Evolutionary conservation across 1,139 yeast species (phyloP).

Genomic region (Debaryomycetaceae sp.): DNA sequence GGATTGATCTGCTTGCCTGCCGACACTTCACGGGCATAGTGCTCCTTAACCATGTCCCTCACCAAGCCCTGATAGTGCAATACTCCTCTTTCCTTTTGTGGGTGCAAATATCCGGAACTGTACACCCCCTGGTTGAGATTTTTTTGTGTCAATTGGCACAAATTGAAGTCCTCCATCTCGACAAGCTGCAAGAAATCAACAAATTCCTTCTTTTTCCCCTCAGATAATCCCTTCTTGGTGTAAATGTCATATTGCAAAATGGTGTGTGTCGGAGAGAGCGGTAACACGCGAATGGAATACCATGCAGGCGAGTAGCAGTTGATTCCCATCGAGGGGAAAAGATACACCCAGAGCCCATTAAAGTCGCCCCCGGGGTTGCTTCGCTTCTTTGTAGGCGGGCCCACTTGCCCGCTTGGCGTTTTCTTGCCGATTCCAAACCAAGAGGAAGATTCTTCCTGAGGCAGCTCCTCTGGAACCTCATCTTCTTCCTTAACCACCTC

Average conservation of each 20-base stretch:
- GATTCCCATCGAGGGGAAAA: conserved; percentile 55
- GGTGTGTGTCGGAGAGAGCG: conserved; percentile 48
- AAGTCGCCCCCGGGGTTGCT: conserved; percentile 55
- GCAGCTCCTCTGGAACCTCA: conserved; percentile 10
- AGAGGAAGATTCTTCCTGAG: conserved; percentile 24
- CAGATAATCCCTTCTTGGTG: conserved; percentile 54
- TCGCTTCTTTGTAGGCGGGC: conserved; percentile 18
- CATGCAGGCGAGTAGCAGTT: conserved; percentile 66
- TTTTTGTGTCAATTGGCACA: conserved; percentile 55
- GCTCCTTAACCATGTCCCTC: conserved; percentile 56
- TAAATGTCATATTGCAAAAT: conserved; percentile 57
- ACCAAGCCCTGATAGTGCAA: conserved; percentile 53
- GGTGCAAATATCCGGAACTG: conserved; percentile 54
- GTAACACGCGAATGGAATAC: conserved; percentile 59
- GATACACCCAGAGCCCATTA: conserved; percentile 59
- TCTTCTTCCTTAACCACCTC: conserved; percentile 18
- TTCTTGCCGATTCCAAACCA: conserved; percentile 52
- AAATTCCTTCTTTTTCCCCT: conserved; percentile 51
- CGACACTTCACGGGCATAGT: conserved; percentile 40
- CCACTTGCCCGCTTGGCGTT: too few species aligned
- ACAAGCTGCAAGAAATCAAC: conserved; percentile 60
- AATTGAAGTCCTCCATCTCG: conserved; percentile 55
- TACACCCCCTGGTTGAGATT: conserved; percentile 58
- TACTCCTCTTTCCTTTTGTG: conserved; percentile 55
- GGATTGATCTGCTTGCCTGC: conserved; percentile 48